phyloP scores from a whole-genome alignment of 1,139 yeast genomes.

The Blastobotrys petasosporus region DNA sequence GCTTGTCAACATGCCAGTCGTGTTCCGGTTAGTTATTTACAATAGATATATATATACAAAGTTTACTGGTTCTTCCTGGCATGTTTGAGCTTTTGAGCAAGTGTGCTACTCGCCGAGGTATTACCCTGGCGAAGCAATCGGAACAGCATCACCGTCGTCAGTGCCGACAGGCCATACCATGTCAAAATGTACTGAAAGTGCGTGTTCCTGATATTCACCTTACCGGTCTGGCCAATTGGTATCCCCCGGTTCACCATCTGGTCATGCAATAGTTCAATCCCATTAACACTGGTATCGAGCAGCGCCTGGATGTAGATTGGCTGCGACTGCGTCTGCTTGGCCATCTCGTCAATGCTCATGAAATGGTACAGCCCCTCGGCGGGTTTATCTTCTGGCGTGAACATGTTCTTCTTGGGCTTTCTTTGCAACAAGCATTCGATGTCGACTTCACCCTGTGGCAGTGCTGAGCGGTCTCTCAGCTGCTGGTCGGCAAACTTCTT shows the following conservation, averaged over 20 bases:
- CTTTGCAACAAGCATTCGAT: conserved; percentile 67
- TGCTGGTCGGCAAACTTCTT: conserved; percentile 66
- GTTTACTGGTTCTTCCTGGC: conserved; percentile 12
- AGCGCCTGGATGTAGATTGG: conserved; percentile 78
- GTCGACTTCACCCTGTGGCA: conserved; percentile 70
- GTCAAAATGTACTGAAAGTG: conserved; percentile 90
- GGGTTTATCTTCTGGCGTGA: conserved; percentile 76
- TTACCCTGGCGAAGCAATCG: conserved; percentile 40
- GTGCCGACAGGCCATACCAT: conserved; percentile 83
- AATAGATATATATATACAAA: background rate
- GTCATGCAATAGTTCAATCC: conserved; percentile 27
- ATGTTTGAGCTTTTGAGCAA: conserved; percentile 12
- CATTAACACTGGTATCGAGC: conserved; percentile 18
- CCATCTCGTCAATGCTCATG: conserved; percentile 80
- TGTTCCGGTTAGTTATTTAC: background rate
- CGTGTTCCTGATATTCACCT: conserved; percentile 75
- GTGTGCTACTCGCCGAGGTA: conserved; percentile 10
- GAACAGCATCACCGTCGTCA: conserved; percentile 61
- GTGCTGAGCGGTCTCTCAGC: conserved; percentile 57
- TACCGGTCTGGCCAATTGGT: conserved; percentile 79
- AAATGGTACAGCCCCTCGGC: conserved; percentile 52
- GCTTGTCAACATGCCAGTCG: conserved; percentile 23
- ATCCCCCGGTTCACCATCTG: conserved; percentile 63
- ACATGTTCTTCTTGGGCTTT: conserved; percentile 61
- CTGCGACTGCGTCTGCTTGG: conserved; percentile 55